Evolutionary conservation across 1,284 basidiomycete species (phyloP).

Genomic region (Fomitopsis schrenkii): DNA sequence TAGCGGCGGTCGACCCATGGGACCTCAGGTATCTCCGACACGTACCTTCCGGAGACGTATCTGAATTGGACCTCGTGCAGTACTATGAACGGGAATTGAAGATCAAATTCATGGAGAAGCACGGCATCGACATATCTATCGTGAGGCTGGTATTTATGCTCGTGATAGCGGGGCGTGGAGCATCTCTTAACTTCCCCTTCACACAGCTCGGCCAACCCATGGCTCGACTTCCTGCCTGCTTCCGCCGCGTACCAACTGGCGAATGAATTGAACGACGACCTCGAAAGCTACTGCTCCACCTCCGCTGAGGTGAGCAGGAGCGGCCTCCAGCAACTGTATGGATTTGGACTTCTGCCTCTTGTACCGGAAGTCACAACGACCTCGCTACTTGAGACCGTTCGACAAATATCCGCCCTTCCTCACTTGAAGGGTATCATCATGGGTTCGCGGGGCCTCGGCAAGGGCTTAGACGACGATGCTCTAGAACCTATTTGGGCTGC

Average conservation of each 20-base stretch:
- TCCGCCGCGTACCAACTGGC: conserved; percentile 66
- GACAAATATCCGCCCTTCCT: conserved; percentile 59
- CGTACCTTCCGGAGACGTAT: not conserved
- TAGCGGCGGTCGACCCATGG: conserved; percentile 66
- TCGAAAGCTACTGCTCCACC: conserved; percentile 74
- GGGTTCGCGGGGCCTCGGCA: conserved; percentile 75
- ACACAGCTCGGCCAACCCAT: conserved; percentile 76
- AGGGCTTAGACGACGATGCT: conserved; percentile 72
- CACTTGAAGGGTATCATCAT: conserved; percentile 79
- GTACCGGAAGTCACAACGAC: conserved; percentile 56
- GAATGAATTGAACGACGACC: conserved; percentile 65
- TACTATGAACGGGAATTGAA: conserved; percentile 82
- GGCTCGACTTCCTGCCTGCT: conserved; percentile 80
- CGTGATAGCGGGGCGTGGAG: not conserved
- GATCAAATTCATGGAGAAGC: conserved; percentile 73
- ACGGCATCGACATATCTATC: conserved; percentile 68
- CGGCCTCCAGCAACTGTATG: conserved; percentile 63
- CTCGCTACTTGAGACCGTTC: conserved; percentile 57
- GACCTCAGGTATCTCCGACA: conserved; percentile 42
- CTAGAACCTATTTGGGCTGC: conserved; percentile 79
- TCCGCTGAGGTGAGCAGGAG: conserved; percentile 37
- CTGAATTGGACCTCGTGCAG: conserved; percentile 32
- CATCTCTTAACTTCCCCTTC: conserved; percentile 2
- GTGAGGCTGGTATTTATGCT: conserved; percentile 44
- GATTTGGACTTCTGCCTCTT: conserved; percentile 81